Percentiles rank a stretch among this genome's conserved stretches.
phyloP scores from a whole-genome alignment of 192 early-diverging fungal genomes.

The Linnemannia hyalina region DNA sequence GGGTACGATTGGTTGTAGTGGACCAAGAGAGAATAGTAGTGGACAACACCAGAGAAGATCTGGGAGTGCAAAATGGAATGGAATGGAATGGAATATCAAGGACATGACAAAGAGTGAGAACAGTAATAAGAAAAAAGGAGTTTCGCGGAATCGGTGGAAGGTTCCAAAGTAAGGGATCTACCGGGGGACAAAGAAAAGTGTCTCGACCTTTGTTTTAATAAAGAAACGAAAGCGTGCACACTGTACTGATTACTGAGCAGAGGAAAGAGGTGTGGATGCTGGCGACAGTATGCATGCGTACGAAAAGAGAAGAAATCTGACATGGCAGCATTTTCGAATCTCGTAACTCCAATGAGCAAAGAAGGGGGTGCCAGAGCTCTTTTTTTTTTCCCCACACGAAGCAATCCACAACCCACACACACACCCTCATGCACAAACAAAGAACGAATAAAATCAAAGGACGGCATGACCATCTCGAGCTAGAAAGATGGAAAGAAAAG shows the following conservation, averaged over 20 bases:
- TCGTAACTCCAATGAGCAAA: not conserved
- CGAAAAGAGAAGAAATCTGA: not conserved
- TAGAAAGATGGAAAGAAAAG: not conserved
- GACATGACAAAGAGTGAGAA: not conserved
- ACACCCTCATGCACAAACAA: not conserved
- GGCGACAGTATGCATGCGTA: not conserved
- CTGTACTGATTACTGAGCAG: not conserved
- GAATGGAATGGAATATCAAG: not conserved
- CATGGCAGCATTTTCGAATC: not conserved
- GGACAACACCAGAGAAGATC: not conserved
- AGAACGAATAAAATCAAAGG: not conserved
- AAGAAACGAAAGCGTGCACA: not conserved
- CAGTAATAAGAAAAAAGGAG: not conserved
- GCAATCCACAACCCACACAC: not conserved
- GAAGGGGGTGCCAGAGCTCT: not conserved
- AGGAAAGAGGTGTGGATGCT: no score
- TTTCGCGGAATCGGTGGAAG: not conserved
- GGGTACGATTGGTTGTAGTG: not conserved
- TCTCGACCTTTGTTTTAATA: not conserved
- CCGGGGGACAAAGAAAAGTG: not conserved
- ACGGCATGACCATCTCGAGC: constrained; percentile 1
- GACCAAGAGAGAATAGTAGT: not conserved
- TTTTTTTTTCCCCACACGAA: not conserved
- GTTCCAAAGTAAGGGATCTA: not conserved
- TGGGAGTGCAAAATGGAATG: not conserved